Evolutionary conservation across 2,329 filamentous ascomycete genomes (phyloP).

Genomic region (Drechslera avenae): DNA sequence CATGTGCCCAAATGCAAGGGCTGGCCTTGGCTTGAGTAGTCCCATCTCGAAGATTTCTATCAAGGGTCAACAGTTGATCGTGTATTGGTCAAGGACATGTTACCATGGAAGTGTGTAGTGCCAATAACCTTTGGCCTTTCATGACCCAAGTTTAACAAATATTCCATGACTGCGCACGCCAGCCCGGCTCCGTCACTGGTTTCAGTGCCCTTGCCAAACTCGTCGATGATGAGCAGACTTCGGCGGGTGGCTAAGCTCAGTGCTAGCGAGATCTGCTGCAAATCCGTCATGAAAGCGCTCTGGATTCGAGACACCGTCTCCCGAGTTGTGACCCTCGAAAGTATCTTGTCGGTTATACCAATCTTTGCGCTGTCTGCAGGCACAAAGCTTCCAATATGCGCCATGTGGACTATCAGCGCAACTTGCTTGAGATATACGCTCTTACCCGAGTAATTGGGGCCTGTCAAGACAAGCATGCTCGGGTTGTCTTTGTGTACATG

Average conservation of each 20-base stretch:
- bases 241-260: slow-evolving; percentile 74
- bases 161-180: slow-evolving; percentile 64
- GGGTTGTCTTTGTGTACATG: slow-evolving; percentile 49
- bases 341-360: slow-evolving; percentile 88
- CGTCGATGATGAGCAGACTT: slow-evolving; percentile 88
- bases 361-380: slow-evolving; percentile 77
- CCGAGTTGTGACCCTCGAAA: slow-evolving; percentile 81
- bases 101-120: slow-evolving; percentile 68
- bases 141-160: slow-evolving; percentile 57
- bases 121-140: slow-evolving; percentile 64
- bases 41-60: slow-evolving; percentile 72
- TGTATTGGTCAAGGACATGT: slow-evolving; percentile 37
- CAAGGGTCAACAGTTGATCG: slow-evolving; percentile 51
- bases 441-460: slow-evolving; percentile 96
- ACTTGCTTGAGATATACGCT: slow-evolving; percentile 94
- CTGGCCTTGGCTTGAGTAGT: slow-evolving; percentile 58
- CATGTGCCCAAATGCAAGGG: slow-evolving; percentile 71
- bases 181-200: slow-evolving; percentile 68
- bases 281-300: slow-evolving; percentile 77
- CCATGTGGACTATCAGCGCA: slow-evolving; percentile 87
- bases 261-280: slow-evolving; percentile 83
- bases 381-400: slow-evolving; percentile 88
- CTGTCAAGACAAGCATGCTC: slow-evolving; percentile 81
- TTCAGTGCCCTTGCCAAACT: slow-evolving; percentile 78
- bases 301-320: slow-evolving; percentile 68